phyloP scores from a whole-genome alignment of 2,329 filamentous ascomycete species.

The Niveomyces coronatus region DNA sequence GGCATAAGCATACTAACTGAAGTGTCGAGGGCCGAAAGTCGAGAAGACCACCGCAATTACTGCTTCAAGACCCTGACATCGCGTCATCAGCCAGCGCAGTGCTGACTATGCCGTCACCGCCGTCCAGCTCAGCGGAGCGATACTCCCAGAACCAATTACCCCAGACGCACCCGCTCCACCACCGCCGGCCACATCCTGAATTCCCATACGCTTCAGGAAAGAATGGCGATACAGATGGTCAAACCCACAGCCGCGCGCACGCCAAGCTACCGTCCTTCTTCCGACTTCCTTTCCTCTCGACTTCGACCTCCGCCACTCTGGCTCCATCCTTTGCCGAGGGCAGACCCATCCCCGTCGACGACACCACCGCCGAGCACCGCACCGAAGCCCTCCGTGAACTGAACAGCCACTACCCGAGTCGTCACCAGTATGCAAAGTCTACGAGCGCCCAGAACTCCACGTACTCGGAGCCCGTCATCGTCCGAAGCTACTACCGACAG shows the following conservation, averaged over 20 bases:
- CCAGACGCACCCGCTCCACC: background rate
- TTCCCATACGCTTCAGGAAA: too few species aligned
- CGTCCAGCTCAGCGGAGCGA: too few species aligned
- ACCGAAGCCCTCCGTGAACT: constrained; percentile 51
- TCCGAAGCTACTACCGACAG: constrained; percentile 50
- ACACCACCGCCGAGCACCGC: constrained; percentile 43
- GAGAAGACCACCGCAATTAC: too few species aligned
- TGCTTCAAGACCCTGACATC: too few species aligned
- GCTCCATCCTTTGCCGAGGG: constrained; percentile 46
- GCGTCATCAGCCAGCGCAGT: too few species aligned
- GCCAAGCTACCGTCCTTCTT: constrained; percentile 36
- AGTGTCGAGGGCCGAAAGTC: too few species aligned
- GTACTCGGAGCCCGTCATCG: constrained; percentile 55
- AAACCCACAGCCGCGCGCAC: constrained; percentile 1
- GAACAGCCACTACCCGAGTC: constrained; percentile 46
- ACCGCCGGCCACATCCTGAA: background rate
- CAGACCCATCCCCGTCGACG: constrained; percentile 44
- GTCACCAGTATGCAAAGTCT: constrained; percentile 46
- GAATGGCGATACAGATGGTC: background rate
- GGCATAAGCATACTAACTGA: too few species aligned
- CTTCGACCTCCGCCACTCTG: constrained; percentile 42
- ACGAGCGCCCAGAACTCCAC: constrained; percentile 46
- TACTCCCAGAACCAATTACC: too few species aligned
- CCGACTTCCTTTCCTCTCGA: constrained; percentile 36
- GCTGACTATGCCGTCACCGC: too few species aligned